These are phyloP conservation scores for Rhododendron molle DNA, from an alignment of 148 eudicot species.

Conservation along the genomic window DNA sequence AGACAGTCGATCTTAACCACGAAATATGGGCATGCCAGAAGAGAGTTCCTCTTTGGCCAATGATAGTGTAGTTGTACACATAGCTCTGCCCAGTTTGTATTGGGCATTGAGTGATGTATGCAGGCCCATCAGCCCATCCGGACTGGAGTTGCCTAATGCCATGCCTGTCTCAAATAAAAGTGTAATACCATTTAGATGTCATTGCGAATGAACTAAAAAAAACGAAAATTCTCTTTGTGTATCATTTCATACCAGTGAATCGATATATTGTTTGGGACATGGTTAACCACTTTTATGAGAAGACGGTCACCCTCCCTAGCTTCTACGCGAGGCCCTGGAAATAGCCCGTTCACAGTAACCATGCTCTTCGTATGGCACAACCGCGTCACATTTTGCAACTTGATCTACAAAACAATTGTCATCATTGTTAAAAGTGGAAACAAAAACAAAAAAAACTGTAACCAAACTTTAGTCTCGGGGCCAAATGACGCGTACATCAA, in stretches of 20 bases:
- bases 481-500: slow-evolving; percentile 18
- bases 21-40: slow-evolving; percentile 61
- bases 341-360: slow-evolving; percentile 46
- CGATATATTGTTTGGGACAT: slow-evolving; percentile 38
- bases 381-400: slow-evolving; percentile 44
- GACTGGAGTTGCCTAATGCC: slow-evolving; percentile 43
- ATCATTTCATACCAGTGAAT: slow-evolving; percentile 38
- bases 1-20: slow-evolving; percentile 47
- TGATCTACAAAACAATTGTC: slow-evolving; percentile 19
- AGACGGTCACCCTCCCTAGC: slow-evolving; percentile 55
- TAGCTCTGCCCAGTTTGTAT: slow-evolving; percentile 59
- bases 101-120: slow-evolving; percentile 58
- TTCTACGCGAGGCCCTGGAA: slow-evolving; percentile 49
- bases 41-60: slow-evolving; percentile 51
- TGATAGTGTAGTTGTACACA: slow-evolving; percentile 49
- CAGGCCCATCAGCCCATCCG: slow-evolving; percentile 70
- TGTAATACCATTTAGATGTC: not conserved
- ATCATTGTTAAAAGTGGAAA: not conserved
- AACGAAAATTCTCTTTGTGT: not conserved
- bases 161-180: slow-evolving; percentile 33
- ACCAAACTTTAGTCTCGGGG: not conserved
- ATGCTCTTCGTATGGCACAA: slow-evolving; percentile 53
- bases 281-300: slow-evolving; percentile 34
- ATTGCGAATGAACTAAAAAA: not conserved
- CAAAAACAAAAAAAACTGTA: not conserved